These are phyloP conservation scores for Termitomyces bulborhizus DNA, from an alignment of 768 basidiomycete species.

Conservation along the genomic window DNA sequence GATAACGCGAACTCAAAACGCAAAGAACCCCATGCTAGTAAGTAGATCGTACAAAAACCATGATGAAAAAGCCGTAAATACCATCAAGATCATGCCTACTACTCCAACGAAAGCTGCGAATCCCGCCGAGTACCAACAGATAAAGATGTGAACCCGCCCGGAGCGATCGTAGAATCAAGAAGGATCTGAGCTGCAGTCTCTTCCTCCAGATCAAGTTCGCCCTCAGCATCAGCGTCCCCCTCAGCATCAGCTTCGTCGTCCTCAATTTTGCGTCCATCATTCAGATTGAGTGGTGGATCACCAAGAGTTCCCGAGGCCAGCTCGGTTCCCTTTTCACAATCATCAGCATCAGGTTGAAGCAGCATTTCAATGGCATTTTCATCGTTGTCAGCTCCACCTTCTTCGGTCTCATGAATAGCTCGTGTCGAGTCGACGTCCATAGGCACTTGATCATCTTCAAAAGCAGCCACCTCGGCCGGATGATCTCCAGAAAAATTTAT, in stretches of 20 bases:
- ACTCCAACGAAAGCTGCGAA: background rate
- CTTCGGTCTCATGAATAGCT: background rate
- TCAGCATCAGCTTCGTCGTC: slow-evolving; percentile 23
- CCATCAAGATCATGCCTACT: background rate
- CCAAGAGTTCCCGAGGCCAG: background rate
- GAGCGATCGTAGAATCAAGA: background rate
- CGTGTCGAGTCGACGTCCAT: background rate
- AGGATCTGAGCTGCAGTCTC: background rate
- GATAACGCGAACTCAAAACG: background rate
- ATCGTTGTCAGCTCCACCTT: background rate
- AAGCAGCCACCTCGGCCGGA: background rate
- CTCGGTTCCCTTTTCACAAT: background rate
- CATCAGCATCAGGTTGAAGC: background rate
- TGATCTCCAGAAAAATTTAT: background rate
- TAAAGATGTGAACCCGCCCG: background rate
- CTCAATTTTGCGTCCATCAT: background rate
- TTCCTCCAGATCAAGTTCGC: slow-evolving; percentile 15
- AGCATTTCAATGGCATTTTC: background rate
- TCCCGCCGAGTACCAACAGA: background rate
- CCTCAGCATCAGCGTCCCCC: slow-evolving; percentile 23
- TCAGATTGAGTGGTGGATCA: background rate
- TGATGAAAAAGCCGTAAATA: background rate
- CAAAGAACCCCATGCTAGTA: background rate
- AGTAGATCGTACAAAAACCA: background rate
- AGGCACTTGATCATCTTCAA: too few species aligned